Evolutionary conservation across 2,329 filamentous ascomycete species (phyloP).

Genomic region (Ceratocystis destructans): DNA sequence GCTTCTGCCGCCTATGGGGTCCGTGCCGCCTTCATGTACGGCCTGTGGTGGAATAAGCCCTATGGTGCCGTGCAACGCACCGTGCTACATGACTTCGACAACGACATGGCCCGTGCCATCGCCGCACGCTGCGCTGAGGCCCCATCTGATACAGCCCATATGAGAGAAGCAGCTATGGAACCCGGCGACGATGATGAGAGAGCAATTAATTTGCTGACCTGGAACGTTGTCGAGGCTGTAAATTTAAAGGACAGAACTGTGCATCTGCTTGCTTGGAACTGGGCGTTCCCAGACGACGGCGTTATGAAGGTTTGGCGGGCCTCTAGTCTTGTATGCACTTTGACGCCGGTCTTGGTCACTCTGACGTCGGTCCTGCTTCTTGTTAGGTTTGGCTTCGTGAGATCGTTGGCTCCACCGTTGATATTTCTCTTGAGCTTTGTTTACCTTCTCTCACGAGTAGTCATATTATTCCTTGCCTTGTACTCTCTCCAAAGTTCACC

Average conservation of each 20-base stretch:
- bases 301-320: not conserved
- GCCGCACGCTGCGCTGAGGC: not conserved
- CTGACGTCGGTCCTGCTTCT: not conserved
- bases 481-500: not conserved
- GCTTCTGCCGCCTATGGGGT: conserved; percentile 27
- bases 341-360: not conserved
- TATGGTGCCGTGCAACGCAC: conserved; percentile 11
- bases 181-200: not conserved
- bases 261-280: conserved; percentile 5
- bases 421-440: not conserved
- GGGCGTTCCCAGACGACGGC: not conserved
- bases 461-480: conserved; percentile 2
- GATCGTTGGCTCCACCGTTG: not conserved
- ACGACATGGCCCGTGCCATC: not conserved
- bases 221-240: not conserved
- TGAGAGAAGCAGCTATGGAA: too few relatives aligned
- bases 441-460: not conserved
- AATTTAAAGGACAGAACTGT: not conserved
- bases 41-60: conserved; percentile 27
- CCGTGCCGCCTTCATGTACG: conserved; percentile 26
- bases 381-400: not conserved
- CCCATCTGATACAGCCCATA: not conserved
- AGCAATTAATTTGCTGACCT: not conserved
- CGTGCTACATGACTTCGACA: conserved; percentile 8
- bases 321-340: not conserved